phyloP scores from a whole-genome alignment of 1,139 yeast genomes.

The Saccharomyces uvarum region DNA sequence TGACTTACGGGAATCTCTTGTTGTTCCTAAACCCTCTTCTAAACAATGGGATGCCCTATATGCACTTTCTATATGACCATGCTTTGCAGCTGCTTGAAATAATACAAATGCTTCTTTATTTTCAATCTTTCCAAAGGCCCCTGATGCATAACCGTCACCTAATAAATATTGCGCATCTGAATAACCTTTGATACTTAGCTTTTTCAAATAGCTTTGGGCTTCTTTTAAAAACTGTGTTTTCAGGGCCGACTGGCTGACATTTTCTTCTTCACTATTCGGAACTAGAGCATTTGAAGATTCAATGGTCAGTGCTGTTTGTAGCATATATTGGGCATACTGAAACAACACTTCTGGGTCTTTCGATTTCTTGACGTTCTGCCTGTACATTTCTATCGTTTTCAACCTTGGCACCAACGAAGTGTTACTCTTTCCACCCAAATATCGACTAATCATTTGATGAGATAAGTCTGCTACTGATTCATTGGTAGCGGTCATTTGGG shows the following conservation, averaged over 20 bases:
- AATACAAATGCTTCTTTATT: slow-evolving; percentile 65
- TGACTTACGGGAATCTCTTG: slow-evolving; percentile 81
- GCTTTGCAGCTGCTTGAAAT: slow-evolving; percentile 87
- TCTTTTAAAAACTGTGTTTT: slow-evolving; percentile 58
- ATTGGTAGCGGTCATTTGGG: slow-evolving; percentile 35
- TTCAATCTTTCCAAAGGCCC: slow-evolving; percentile 80
- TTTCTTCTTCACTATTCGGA: slow-evolving; percentile 6
- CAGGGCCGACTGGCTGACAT: slow-evolving; percentile 15
- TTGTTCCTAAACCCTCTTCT: slow-evolving; percentile 90
- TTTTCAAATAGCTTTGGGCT: slow-evolving; percentile 62
- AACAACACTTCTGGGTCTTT: slow-evolving; percentile 80
- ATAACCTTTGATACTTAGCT: slow-evolving; percentile 72
- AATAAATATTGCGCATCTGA: slow-evolving; percentile 85
- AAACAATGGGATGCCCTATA: slow-evolving; percentile 86
- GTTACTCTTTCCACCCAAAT: slow-evolving; percentile 44
- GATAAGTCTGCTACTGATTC: slow-evolving; percentile 36
- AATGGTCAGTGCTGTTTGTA: slow-evolving; percentile 70
- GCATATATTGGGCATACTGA: slow-evolving; percentile 85
- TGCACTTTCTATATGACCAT: slow-evolving; percentile 85
- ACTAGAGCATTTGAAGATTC: slow-evolving; percentile 28
- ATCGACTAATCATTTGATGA: slow-evolving; percentile 37
- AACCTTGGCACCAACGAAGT: slow-evolving; percentile 58
- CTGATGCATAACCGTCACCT: slow-evolving; percentile 82
- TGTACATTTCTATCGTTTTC: slow-evolving; percentile 79
- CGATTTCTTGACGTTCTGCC: slow-evolving; percentile 76